Conservation (phyloP, 768 basidiomycete genomes). For the Cystobasidium onofrii region DNA sequence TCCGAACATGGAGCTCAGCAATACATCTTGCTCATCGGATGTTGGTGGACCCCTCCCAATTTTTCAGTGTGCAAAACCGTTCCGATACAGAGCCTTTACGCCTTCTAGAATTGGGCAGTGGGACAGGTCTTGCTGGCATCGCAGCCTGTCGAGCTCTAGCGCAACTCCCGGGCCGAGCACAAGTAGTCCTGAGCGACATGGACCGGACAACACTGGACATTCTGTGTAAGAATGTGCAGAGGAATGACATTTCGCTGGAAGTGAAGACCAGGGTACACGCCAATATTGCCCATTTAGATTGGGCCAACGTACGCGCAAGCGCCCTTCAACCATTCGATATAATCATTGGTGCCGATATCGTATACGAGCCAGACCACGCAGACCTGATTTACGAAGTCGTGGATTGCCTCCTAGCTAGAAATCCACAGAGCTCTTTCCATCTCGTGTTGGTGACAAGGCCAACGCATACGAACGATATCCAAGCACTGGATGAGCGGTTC, state of each 20-base stretch:
- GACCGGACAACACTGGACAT: not conserved
- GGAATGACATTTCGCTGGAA: not conserved
- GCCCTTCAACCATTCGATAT: not conserved
- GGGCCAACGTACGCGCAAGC: not conserved
- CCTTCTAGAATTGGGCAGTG: slow-evolving; percentile 18
- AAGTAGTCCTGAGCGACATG: slow-evolving; percentile 5
- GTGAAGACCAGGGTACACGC: not conserved
- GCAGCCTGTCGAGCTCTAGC: slow-evolving; percentile 11
- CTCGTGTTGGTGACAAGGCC: slow-evolving; percentile 1
- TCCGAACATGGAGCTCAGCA: slow-evolving; percentile 19
- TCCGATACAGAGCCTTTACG: not conserved
- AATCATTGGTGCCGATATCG: slow-evolving; percentile 23
- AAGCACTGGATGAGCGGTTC: not conserved
- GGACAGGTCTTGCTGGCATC: slow-evolving; percentile 27
- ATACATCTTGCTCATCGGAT: not conserved
- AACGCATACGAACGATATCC: slow-evolving; percentile 2
- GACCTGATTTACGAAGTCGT: slow-evolving; percentile 2
- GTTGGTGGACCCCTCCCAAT: not conserved
- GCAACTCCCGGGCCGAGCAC: not conserved
- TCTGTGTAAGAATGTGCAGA: not conserved
- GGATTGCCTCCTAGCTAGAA: not conserved
- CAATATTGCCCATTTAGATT: not conserved
- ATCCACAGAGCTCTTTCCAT: not conserved
- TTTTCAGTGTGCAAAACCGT: not conserved
- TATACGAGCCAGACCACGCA: slow-evolving; percentile 20